Evolutionary conservation across 805 yeast species (phyloP).

Genomic region (Yamadazyma nakazawae): DNA sequence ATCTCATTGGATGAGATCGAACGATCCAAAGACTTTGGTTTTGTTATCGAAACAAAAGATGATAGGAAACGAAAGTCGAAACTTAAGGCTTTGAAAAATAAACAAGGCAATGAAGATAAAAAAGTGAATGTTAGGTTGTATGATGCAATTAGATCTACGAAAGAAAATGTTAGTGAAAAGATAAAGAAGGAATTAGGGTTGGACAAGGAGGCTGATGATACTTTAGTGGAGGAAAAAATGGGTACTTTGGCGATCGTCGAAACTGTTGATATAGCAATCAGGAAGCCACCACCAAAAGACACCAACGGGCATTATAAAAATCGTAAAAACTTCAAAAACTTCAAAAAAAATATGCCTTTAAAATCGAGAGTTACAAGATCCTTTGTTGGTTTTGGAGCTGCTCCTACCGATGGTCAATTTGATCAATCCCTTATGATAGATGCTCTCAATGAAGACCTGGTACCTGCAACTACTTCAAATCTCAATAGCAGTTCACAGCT

Average conservation of each 20-base stretch:
- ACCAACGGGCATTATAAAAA: slow-evolving; percentile 8
- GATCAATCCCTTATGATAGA: not conserved
- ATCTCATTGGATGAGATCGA: not conserved
- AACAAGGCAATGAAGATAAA: not conserved
- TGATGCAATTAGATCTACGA: slow-evolving; percentile 29
- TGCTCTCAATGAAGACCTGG: not conserved
- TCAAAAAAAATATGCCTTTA: slow-evolving; percentile 21
- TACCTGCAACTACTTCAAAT: not conserved
- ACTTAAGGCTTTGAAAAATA: not conserved
- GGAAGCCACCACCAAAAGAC: slow-evolving; percentile 8
- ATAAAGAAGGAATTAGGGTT: slow-evolving; percentile 27
- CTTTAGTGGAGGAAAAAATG: slow-evolving; percentile 13
- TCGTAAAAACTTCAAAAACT: slow-evolving; percentile 31
- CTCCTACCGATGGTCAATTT: not conserved
- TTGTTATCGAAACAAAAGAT: slow-evolving; percentile 1
- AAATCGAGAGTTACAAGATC: slow-evolving; percentile 20
- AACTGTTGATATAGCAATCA: slow-evolving; percentile 19
- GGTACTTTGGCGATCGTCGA: slow-evolving; percentile 31
- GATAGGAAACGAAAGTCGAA: not conserved
- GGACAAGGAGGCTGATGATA: slow-evolving; percentile 12
- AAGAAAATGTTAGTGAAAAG: slow-evolving; percentile 19
- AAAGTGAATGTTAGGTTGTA: slow-evolving; percentile 1
- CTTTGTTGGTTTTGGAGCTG: slow-evolving; percentile 17
- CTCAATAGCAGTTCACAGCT: not conserved
- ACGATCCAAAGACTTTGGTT: slow-evolving; percentile 7